Evolutionary conservation across 371 early-diverging fungal genomes (phyloP).

Genomic region (Rhizopus arrhizus): DNA sequence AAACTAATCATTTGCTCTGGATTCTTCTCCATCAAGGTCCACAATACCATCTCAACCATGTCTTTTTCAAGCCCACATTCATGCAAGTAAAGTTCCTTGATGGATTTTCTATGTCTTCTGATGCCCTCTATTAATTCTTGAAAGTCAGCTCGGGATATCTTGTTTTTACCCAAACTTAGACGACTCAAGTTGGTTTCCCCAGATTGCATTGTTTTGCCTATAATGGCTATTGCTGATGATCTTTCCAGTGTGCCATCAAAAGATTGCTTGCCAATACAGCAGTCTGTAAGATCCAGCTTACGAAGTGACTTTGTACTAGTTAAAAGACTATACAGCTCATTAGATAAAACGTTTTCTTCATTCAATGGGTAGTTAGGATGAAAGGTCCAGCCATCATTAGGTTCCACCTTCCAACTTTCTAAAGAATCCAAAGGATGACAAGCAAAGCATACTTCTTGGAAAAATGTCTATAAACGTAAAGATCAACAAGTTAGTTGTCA

Average conservation of each 20-base stretch:
- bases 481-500: neutral
- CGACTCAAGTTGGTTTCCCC: constrained; percentile 28
- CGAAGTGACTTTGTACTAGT: constrained; percentile 24
- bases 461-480: constrained; percentile 36
- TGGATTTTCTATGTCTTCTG: constrained; percentile 24
- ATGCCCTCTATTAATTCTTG: constrained; percentile 33
- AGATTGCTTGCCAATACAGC: constrained; percentile 29
- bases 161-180: constrained; percentile 36
- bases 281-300: constrained; percentile 36
- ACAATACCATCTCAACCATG: constrained; percentile 35
- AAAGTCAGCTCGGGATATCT: constrained; percentile 29
- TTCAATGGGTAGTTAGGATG: constrained; percentile 1
- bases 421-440: constrained; percentile 29
- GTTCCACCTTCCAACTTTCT: constrained; percentile 31
- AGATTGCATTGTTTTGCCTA: constrained; percentile 28
- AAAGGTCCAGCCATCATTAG: constrained; percentile 39
- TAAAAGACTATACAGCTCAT: constrained; percentile 34
- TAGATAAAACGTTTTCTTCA: constrained; percentile 28
- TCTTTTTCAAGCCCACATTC: constrained; percentile 28
- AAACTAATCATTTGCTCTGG: constrained; percentile 21
- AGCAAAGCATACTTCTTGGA: constrained; percentile 32
- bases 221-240: constrained; percentile 19
- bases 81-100: constrained; percentile 35
- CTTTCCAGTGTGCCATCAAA: neutral
- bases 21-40: constrained; percentile 17